These are phyloP conservation scores for Gentiana straminea DNA, from an alignment of 257 asterid species.

Conservation along the genomic window DNA sequence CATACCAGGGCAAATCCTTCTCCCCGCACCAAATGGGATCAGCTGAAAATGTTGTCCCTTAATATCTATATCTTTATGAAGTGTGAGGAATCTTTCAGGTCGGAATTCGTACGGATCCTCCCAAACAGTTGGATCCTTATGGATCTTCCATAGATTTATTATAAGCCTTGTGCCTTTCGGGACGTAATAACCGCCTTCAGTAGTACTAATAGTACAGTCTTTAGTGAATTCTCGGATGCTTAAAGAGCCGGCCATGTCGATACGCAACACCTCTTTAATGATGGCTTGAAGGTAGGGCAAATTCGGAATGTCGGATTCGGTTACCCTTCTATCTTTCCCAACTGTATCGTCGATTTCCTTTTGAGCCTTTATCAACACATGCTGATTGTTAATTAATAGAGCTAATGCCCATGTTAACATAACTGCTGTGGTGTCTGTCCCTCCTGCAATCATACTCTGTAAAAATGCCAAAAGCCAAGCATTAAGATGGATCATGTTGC, in stretches of 20 bases:
- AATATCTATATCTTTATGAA: conserved; percentile 24
- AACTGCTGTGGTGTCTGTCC: conserved; percentile 8
- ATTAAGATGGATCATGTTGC: background rate
- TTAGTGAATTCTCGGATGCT: conserved; percentile 30
- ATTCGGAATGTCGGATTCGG: conserved; percentile 37
- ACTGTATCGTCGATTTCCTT: conserved; percentile 30
- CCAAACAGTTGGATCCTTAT: conserved; percentile 41
- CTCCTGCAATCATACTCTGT: conserved; percentile 42
- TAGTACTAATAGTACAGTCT: conserved; percentile 17
- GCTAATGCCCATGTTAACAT: conserved; percentile 38
- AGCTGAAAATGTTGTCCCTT: conserved; percentile 35
- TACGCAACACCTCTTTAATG: conserved; percentile 37
- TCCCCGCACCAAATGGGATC: conserved; percentile 45
- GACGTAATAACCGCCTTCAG: conserved; percentile 18
- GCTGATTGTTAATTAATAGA: conserved; percentile 24
- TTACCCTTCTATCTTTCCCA: conserved; percentile 41
- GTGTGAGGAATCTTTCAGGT: conserved; percentile 38
- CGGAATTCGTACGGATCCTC: conserved; percentile 30
- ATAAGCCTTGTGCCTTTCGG: conserved; percentile 30
- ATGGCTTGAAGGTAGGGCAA: conserved; percentile 40
- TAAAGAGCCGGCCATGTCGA: conserved; percentile 41
- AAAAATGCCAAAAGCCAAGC: too few relatives aligned
- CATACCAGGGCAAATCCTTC: conserved; percentile 42
- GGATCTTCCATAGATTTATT: conserved; percentile 42
- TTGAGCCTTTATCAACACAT: conserved; percentile 26